Evolutionary conservation across 768 basidiomycete genomes (phyloP).

Genomic region (Mycena galericulata): DNA sequence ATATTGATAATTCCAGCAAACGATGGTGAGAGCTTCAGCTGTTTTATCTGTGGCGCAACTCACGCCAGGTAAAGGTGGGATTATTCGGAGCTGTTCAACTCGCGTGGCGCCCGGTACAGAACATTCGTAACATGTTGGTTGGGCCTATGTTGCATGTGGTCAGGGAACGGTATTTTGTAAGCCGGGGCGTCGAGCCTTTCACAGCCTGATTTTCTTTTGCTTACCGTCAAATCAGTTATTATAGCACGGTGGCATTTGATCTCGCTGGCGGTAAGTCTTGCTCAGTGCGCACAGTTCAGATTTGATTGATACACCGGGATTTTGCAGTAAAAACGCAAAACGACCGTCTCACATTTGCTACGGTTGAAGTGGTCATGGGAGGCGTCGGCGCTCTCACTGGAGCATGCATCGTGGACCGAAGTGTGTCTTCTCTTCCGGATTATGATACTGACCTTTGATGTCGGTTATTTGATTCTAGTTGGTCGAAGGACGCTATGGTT

Average conservation of each 20-base stretch:
- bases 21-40: slow-evolving; percentile 54
- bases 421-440: slow-evolving; percentile 29
- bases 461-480: slow-evolving; percentile 39
- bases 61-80: slow-evolving; percentile 51
- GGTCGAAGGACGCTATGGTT: slow-evolving; percentile 60
- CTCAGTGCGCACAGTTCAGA: too few species aligned
- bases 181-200: not conserved
- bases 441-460: not conserved
- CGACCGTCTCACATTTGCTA: slow-evolving; percentile 52
- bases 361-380: slow-evolving; percentile 54
- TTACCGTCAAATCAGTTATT: slow-evolving; percentile 9
- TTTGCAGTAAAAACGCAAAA: slow-evolving; percentile 53
- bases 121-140: slow-evolving; percentile 63
- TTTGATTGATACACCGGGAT: too few species aligned
- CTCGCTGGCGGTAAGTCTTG: slow-evolving; percentile 58
- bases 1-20: slow-evolving; percentile 63
- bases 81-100: slow-evolving; percentile 62
- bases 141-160: slow-evolving; percentile 51
- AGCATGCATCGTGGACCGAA: slow-evolving; percentile 54
- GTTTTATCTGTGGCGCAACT: not conserved
- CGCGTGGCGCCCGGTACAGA: slow-evolving; percentile 58
- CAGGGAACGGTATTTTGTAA: slow-evolving; percentile 46
- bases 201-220: not conserved
- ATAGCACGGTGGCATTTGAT: slow-evolving; percentile 61
- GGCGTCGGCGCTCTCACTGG: slow-evolving; percentile 55